Percentiles rank a stretch among this genome's conserved stretches.
Evolutionary conservation across 108 stramenopile genomes (phyloP).

Genomic region (Stephanodiscus minutulus): DNA sequence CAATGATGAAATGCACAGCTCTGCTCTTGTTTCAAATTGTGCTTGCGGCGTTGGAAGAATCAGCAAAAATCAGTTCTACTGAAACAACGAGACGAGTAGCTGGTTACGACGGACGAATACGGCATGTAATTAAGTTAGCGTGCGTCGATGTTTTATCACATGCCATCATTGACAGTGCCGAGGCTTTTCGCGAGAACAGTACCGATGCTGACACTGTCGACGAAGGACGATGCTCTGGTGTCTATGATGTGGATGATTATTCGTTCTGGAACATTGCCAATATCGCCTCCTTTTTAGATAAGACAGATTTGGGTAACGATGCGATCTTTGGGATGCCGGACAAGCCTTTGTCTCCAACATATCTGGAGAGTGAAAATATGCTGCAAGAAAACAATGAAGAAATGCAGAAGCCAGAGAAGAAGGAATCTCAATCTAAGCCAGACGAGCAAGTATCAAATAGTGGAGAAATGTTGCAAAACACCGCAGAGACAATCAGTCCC

Average conservation of each 20-base stretch:
- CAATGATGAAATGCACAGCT: constrained; percentile 51
- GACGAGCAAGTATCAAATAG: not conserved
- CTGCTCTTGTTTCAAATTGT: constrained; percentile 52
- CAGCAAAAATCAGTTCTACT: not conserved
- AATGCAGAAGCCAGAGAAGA: constrained; percentile 5
- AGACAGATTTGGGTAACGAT: constrained; percentile 32
- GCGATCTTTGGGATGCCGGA: constrained; percentile 42
- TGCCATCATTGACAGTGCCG: constrained; percentile 35
- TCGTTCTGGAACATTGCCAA: constrained; percentile 30
- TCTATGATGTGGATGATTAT: constrained; percentile 38
- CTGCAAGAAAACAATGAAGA: not conserved
- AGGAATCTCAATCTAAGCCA: not conserved
- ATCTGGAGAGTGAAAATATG: constrained; percentile 10
- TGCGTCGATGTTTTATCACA: constrained; percentile 49
- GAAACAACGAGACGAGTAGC: constrained; percentile 13
- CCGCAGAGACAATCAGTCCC: not conserved
- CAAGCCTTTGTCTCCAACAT: constrained; percentile 4
- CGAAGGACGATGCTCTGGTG: constrained; percentile 16
- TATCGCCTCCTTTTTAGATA: constrained; percentile 39
- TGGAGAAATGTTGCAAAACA: not conserved
- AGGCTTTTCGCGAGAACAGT: constrained; percentile 17
- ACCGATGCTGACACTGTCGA: not conserved
- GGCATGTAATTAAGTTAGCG: constrained; percentile 59
- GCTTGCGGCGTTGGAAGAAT: constrained; percentile 26
- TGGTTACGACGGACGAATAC: constrained; percentile 58